Evolutionary conservation across 2,329 filamentous ascomycete genomes (phyloP), one percentile per base, ranked within the genome.

Genomic region (Aspergillus fijiensis): DNA sequence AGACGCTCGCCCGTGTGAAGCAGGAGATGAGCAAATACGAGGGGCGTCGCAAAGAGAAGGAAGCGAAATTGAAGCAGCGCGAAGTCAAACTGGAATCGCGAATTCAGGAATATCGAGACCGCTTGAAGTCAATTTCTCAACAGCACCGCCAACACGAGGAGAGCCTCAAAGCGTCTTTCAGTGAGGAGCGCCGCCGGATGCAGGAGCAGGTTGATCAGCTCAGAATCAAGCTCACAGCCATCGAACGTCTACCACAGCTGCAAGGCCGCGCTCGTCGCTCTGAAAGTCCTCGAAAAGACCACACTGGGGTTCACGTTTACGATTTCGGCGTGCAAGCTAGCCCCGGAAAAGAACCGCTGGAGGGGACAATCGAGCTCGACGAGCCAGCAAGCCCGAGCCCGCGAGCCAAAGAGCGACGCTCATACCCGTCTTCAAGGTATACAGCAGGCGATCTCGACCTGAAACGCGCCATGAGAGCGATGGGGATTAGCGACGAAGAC

Each of bases 11-110:
- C 12, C 71, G 76, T 14, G 70, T 78, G 42, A 80, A 79, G 63
- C 71, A 74, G 55, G 76, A 78, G 55, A 78, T 78, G 70, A 72
- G 68, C 29, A 74, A 74, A 54, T 79, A 78, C 49, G 77, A 79
- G 58, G 74, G 71, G 21, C 71, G 77, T 25, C 76, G 78, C 58
- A 75, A 77, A 52, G 73, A 78, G 23, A 77, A 78, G 56, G 78
- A 80, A 65, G 70, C 70, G 7, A 77, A 70, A 55, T 63, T 78
- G 23, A 79, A 77, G 61, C 71, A 76, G 52, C 70, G 75, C 58
- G 76, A 78, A 47, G 65, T 70, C 39, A 77, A 74, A 55, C 62
- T 78, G 29, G 77, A 79, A 58, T 63, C 66, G 14, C 72, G 76
- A 29, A 72, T 76, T 10, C 73, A 77, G 54, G 76, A 78, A 50